These are phyloP conservation scores for Blastomyces parvus DNA, from an alignment of 2,329 filamentous ascomycete species.

Conservation along the genomic window DNA sequence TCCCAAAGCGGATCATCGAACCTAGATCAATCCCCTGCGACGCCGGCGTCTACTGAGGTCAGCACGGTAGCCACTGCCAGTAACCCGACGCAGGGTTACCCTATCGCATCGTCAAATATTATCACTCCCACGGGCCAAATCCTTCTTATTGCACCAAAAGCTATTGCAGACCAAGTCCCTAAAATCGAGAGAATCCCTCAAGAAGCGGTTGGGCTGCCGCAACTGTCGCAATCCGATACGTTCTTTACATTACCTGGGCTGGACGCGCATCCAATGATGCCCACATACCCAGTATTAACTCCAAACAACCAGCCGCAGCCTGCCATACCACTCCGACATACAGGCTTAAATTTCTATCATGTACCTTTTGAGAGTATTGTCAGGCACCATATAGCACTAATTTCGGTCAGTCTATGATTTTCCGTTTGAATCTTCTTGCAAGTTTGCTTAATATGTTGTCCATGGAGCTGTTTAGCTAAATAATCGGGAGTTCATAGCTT, in stretches of 20 bases:
- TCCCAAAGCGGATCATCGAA: neutral
- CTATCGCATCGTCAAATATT: neutral
- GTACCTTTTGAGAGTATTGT: neutral
- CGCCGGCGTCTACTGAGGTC: neutral
- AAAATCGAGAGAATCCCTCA: neutral
- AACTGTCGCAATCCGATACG: neutral
- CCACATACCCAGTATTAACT: neutral
- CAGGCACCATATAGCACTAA: neutral
- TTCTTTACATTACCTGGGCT: neutral
- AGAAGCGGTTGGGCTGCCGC: neutral
- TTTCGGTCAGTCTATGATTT: neutral
- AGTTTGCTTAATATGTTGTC: neutral
- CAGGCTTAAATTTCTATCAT: neutral
- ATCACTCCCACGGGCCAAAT: neutral
- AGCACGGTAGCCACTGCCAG: neutral
- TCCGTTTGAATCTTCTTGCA: neutral
- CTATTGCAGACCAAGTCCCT: neutral
- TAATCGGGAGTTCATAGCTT: neutral
- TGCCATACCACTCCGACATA: neutral
- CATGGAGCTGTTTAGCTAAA: neutral
- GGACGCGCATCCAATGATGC: neutral
- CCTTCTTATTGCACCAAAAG: neutral
- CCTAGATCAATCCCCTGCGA: neutral
- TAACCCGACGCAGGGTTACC: neutral
- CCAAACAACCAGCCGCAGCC: neutral